A percentile compares a stretch with the other conserved stretches of the same genome.
These are phyloP conservation scores for Lachnellula occidentalis DNA, from an alignment of 2,329 filamentous ascomycete genomes.

Conservation along the genomic window DNA sequence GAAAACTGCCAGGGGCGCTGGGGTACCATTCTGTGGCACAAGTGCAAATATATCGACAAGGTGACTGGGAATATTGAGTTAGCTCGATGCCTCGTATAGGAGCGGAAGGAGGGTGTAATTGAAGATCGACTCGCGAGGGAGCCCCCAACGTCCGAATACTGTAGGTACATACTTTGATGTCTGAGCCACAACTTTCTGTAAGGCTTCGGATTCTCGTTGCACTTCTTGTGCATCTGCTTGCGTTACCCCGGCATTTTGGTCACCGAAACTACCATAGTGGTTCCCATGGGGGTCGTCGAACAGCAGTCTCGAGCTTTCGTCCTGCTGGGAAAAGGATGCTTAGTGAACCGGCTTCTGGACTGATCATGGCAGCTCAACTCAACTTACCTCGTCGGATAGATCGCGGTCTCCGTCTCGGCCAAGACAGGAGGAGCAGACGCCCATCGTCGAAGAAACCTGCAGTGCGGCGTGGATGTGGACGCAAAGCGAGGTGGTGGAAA, in stretches of 20 bases:
- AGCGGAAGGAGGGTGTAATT: slow-evolving; percentile 7
- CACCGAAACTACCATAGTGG: slow-evolving; percentile 59
- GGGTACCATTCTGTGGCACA: slow-evolving; percentile 44
- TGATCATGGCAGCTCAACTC: background rate
- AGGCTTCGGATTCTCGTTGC: slow-evolving; percentile 58
- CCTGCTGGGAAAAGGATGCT: slow-evolving; percentile 21
- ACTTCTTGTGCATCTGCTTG: slow-evolving; percentile 57
- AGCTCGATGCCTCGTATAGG: slow-evolving; percentile 11
- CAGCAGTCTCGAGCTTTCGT: slow-evolving; percentile 44
- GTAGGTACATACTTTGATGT: slow-evolving; percentile 56
- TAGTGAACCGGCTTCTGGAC: background rate
- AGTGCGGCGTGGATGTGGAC: background rate
- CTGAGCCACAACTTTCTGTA: slow-evolving; percentile 57
- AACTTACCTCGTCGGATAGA: slow-evolving; percentile 49
- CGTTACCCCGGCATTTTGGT: slow-evolving; percentile 44
- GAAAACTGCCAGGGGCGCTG: slow-evolving; percentile 35
- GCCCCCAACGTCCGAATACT: slow-evolving; percentile 4
- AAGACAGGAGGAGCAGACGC: slow-evolving; percentile 56
- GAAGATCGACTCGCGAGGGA: slow-evolving; percentile 4
- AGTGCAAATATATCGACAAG: slow-evolving; percentile 66
- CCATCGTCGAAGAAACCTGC: slow-evolving; percentile 35
- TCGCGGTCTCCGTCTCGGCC: slow-evolving; percentile 44
- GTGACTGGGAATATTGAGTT: slow-evolving; percentile 41
- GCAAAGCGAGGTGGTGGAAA: background rate
- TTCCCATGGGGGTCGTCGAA: slow-evolving; percentile 55